Evolutionary conservation across 2,329 filamentous ascomycete genomes (phyloP).

Genomic region (Venturia carpophila): DNA sequence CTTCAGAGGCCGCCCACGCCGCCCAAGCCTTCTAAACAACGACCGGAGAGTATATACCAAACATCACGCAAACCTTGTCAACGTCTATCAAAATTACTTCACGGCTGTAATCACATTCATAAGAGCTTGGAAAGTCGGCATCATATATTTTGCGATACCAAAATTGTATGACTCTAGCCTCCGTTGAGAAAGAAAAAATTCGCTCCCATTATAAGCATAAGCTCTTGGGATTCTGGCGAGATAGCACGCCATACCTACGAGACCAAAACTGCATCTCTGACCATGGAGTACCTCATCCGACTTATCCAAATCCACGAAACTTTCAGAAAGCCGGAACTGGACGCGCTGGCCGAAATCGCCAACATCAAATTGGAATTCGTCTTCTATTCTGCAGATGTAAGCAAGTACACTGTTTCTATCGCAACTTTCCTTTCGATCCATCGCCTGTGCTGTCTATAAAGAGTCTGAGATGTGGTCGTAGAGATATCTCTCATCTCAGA

Average conservation of each 20-base stretch:
- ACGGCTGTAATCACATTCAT: not conserved
- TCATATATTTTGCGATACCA: not conserved
- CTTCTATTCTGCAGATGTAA: constrained; percentile 66
- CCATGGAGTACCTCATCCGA: constrained; percentile 76
- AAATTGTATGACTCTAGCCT: not conserved
- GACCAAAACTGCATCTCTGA: not conserved
- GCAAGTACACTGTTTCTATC: constrained; percentile 25
- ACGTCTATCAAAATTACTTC: not conserved
- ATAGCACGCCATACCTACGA: not conserved
- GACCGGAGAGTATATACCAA: not conserved
- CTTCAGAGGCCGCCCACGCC: not conserved
- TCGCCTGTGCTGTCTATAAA: not conserved
- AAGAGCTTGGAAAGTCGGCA: not conserved
- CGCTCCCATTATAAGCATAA: not conserved
- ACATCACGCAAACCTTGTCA: not conserved
- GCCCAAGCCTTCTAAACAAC: not conserved
- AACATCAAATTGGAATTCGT: constrained; percentile 62
- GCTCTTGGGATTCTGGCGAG: not conserved
- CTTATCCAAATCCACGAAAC: constrained; percentile 84
- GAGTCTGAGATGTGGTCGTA: not conserved
- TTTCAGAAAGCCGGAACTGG: constrained; percentile 79
- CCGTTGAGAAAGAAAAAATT: not conserved
- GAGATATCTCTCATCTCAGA: not conserved
- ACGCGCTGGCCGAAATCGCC: constrained; percentile 66
- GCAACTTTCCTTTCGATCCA: not conserved